These are phyloP conservation scores for Penstemon newberryi DNA, from an alignment of 257 asterid genomes.

Conservation along the genomic window DNA sequence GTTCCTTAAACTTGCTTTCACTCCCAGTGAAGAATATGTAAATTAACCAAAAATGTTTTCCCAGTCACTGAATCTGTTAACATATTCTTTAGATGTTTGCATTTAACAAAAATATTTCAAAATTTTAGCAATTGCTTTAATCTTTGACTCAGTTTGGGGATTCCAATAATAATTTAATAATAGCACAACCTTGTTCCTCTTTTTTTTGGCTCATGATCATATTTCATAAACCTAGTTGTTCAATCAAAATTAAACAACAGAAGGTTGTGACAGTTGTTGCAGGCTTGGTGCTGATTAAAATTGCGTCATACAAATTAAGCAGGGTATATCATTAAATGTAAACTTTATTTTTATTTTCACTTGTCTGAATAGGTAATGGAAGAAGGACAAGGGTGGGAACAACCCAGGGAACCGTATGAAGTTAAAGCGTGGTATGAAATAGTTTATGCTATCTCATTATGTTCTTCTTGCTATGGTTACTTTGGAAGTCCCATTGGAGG, in stretches of 20 bases:
- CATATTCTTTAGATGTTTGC: not conserved
- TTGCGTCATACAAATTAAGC: not conserved
- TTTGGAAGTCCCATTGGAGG: constrained; percentile 5
- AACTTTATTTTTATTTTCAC: constrained; percentile 26
- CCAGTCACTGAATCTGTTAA: not conserved
- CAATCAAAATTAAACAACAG: constrained; percentile 7
- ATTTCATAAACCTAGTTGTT: not conserved
- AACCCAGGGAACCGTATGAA: constrained; percentile 95
- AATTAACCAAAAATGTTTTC: not conserved
- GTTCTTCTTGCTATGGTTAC: constrained; percentile 25
- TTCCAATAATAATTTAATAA: not conserved
- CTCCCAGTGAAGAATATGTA: not conserved
- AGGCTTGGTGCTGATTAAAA: constrained; percentile 10
- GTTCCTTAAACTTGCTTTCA: not conserved
- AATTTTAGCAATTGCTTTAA: not conserved
- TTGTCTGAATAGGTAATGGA: constrained; percentile 58
- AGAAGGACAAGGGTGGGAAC: constrained; percentile 97
- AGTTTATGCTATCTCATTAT: constrained; percentile 15
- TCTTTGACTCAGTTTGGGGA: constrained; percentile 10
- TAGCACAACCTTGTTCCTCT: not conserved
- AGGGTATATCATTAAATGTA: constrained; percentile 1
- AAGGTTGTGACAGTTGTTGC: not conserved
- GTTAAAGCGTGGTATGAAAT: constrained; percentile 74
- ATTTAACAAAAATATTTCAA: not conserved
- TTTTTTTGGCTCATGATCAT: not conserved